These are phyloP conservation scores for Mortierella sp. DNA, from an alignment of 371 early-diverging fungal genomes.

Conservation along the genomic window DNA sequence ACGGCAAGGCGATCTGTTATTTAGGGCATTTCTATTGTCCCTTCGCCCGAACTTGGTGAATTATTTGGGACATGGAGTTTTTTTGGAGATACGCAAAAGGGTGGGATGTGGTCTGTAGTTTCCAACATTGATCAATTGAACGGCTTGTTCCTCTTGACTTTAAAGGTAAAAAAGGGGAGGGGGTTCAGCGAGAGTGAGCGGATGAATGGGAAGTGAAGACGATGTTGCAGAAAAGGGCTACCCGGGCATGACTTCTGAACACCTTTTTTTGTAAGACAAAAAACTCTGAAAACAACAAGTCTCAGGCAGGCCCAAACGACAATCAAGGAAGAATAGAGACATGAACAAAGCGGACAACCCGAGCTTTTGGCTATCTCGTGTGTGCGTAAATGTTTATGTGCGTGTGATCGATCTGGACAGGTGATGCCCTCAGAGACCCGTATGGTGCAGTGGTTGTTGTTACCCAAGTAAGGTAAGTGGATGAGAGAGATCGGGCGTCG, in stretches of 20 bases:
- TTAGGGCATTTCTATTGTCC: too few relatives aligned
- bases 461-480: not conserved
- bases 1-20: too few relatives aligned
- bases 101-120: too few relatives aligned
- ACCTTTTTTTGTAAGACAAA: not conserved
- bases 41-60: too few relatives aligned
- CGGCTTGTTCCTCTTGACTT: too few relatives aligned
- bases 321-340: not conserved
- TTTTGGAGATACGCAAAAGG: too few relatives aligned
- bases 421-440: not conserved
- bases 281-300: not conserved
- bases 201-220: not conserved
- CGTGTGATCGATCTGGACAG: not conserved
- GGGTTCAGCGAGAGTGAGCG: not conserved
- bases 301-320: not conserved
- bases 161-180: too few relatives aligned
- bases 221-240: not conserved
- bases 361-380: not conserved
- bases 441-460: not conserved
- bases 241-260: not conserved
- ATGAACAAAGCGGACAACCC: not conserved
- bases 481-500: not conserved
- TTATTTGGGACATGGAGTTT: too few relatives aligned
- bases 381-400: not conserved
- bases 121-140: too few relatives aligned